Evolutionary conservation across 768 basidiomycete species (phyloP).

Genomic region (Boletellus sp.): DNA sequence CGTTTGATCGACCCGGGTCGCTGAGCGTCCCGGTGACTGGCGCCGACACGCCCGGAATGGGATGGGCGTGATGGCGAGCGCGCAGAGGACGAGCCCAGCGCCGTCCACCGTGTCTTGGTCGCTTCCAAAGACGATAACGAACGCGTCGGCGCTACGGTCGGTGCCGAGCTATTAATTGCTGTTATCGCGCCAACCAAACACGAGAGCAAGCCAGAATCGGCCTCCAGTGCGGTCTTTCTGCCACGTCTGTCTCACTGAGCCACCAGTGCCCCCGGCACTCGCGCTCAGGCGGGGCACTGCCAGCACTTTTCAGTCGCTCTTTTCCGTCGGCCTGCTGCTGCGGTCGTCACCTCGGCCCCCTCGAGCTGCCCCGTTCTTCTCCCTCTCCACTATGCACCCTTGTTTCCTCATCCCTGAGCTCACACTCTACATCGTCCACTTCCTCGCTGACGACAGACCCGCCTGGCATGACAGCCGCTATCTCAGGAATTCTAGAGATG

Average conservation of each 20-base stretch:
- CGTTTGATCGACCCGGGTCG: too few species aligned
- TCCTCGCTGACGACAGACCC: slow-evolving; percentile 21
- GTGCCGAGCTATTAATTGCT: background rate
- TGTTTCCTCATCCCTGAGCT: slow-evolving; percentile 31
- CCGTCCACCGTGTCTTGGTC: too few species aligned
- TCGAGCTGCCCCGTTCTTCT: background rate
- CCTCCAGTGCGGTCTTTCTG: background rate
- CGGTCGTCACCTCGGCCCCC: background rate
- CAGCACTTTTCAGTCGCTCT: background rate
- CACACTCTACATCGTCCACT: slow-evolving; percentile 19
- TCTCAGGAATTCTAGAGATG: slow-evolving; percentile 18
- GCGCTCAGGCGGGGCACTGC: background rate
- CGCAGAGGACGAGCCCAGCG: too few species aligned
- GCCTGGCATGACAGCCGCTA: slow-evolving; percentile 15
- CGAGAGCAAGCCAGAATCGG: background rate
- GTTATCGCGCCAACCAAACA: slow-evolving; percentile 6
- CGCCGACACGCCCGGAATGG: too few species aligned
- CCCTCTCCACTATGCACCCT: slow-evolving; percentile 22
- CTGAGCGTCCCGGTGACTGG: too few species aligned
- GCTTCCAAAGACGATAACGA: too few species aligned
- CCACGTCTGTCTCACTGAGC: background rate
- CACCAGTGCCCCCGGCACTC: background rate
- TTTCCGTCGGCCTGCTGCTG: too few species aligned
- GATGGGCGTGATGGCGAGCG: too few species aligned
- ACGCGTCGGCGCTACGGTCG: background rate